Evolutionary conservation across 352 stramenopile species (phyloP).

Genomic region (Aphanomyces astaci): DNA sequence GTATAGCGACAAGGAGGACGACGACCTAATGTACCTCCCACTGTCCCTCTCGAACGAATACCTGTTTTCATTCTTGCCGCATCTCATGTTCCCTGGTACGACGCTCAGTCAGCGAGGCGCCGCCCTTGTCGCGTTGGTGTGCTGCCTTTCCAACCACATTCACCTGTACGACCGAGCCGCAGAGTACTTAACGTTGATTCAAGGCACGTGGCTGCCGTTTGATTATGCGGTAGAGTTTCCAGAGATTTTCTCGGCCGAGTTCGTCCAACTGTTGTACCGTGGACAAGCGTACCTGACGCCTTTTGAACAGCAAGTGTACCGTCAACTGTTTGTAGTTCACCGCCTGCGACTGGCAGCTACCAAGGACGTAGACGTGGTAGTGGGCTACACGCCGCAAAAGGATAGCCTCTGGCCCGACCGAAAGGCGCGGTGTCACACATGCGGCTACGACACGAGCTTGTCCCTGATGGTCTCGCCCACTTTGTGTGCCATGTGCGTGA

Average conservation of each 20-base stretch:
- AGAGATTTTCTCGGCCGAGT: constrained; percentile 13
- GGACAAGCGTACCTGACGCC: constrained; percentile 10
- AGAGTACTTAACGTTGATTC: neutral
- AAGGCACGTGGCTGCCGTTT: constrained; percentile 9
- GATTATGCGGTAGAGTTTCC: constrained; percentile 7
- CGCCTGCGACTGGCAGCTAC: constrained; percentile 8
- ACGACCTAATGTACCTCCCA: neutral
- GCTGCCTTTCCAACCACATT: constrained; percentile 3
- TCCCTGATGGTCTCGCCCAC: constrained; percentile 15
- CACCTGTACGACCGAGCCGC: neutral
- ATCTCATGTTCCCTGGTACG: neutral
- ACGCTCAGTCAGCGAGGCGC: neutral
- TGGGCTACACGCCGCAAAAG: neutral
- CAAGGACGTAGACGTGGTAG: neutral
- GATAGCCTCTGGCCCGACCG: neutral
- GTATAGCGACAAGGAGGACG: neutral
- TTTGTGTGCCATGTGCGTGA: constrained; percentile 8
- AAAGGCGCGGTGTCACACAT: constrained; percentile 5
- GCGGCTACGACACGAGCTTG: constrained; percentile 10
- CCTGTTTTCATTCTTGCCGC: constrained; percentile 17
- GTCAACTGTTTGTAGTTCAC: neutral
- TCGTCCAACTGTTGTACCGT: constrained; percentile 13
- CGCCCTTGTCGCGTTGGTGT: constrained; percentile 3
- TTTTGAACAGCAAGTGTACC: neutral
- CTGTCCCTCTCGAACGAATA: neutral